Evolutionary conservation across 768 basidiomycete genomes (phyloP).

Genomic region (Epithele typhae): DNA sequence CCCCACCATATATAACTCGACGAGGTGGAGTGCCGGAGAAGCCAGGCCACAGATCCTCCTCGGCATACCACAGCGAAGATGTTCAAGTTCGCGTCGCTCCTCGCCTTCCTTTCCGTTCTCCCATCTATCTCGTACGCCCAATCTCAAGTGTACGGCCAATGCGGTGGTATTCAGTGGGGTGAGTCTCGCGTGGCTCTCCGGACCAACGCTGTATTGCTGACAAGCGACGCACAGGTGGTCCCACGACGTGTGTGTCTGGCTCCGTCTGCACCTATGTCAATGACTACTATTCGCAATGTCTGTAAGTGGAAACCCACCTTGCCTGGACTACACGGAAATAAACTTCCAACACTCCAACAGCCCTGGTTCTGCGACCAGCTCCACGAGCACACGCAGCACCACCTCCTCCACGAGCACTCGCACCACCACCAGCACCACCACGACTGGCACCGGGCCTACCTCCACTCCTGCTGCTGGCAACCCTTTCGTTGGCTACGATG

Average conservation of each 20-base stretch:
- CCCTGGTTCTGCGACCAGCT: slow-evolving; percentile 11
- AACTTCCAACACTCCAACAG: slow-evolving; percentile 1
- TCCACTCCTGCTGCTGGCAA: slow-evolving; percentile 39
- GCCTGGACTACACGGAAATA: no score
- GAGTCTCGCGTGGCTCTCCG: slow-evolving; percentile 23
- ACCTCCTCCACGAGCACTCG: slow-evolving; percentile 13
- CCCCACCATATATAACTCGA: slow-evolving; percentile 16
- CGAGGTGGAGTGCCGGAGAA: background rate
- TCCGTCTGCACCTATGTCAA: slow-evolving; percentile 27
- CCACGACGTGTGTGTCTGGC: slow-evolving; percentile 31
- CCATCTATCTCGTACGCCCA: slow-evolving; percentile 43
- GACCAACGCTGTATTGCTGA: background rate
- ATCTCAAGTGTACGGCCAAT: slow-evolving; percentile 44
- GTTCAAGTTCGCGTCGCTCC: slow-evolving; percentile 44
- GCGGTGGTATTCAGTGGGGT: slow-evolving; percentile 51
- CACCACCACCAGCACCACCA: slow-evolving; percentile 1
- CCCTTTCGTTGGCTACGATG: slow-evolving; percentile 48
- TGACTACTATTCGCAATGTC: slow-evolving; percentile 32
- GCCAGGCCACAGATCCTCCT: slow-evolving; percentile 14
- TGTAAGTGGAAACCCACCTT: no score
- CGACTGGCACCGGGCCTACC: background rate
- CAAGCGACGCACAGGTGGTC: slow-evolving; percentile 20
- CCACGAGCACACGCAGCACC: slow-evolving; percentile 9
- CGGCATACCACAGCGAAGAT: slow-evolving; percentile 22
- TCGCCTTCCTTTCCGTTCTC: slow-evolving; percentile 36